Evolutionary conservation across 2,329 filamentous ascomycete genomes (phyloP).

Genomic region (Hymenoscyphus fructigenus): DNA sequence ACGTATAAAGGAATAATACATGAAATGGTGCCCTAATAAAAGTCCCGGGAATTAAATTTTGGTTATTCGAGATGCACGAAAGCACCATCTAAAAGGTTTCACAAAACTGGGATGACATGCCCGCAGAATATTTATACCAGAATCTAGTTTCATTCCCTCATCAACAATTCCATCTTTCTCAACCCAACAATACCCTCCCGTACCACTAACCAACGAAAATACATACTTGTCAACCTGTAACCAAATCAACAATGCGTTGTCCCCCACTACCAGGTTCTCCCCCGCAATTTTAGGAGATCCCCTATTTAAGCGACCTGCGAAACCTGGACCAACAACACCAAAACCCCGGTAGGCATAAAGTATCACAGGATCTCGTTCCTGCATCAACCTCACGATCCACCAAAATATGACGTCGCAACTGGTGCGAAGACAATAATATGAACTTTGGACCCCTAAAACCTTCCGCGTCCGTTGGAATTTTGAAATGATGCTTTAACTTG

Average conservation of each 20-base stretch:
- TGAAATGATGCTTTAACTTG: not conserved
- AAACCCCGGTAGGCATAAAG: not conserved
- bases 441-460: not conserved
- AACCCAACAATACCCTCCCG: not conserved
- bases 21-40: too few relatives aligned
- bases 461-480: not conserved
- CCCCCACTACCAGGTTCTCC: not conserved
- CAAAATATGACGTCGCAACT: not conserved
- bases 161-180: not conserved
- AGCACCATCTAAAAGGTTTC: not conserved
- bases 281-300: not conserved
- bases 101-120: not conserved
- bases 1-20: too few relatives aligned
- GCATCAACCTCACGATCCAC: not conserved
- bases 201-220: not conserved
- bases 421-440: not conserved
- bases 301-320: conserved; percentile 3
- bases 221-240: not conserved
- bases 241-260: conserved; percentile 3
- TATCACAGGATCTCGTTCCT: not conserved
- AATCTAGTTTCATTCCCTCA: not conserved
- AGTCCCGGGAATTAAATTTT: too few relatives aligned
- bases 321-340: not conserved
- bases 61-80: too few relatives aligned
- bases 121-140: not conserved